Percentiles rank a stretch among this genome's conserved stretches.
phyloP scores from a whole-genome alignment of 192 early-diverging fungal genomes.

The Umbelopsis sp. region DNA sequence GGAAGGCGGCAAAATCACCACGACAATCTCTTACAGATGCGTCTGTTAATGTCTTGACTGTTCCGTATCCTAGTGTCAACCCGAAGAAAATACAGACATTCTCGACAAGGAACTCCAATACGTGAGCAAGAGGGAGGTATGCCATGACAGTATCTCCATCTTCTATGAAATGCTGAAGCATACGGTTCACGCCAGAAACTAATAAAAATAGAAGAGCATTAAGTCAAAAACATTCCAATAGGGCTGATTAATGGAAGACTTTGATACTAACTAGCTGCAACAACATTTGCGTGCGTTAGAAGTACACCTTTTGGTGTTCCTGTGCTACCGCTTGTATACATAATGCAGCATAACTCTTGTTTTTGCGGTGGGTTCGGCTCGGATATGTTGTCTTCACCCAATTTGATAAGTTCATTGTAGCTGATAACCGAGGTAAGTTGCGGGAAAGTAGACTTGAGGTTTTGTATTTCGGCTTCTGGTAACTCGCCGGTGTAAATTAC shows the following conservation, averaged over 20 bases:
- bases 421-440: slow-evolving; percentile 55
- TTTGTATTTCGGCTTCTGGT: slow-evolving; percentile 47
- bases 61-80: slow-evolving; percentile 65
- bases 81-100: slow-evolving; percentile 48
- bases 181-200: slow-evolving; percentile 60
- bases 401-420: slow-evolving; percentile 61
- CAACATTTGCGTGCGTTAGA: slow-evolving; percentile 65
- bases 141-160: slow-evolving; percentile 46
- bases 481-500: slow-evolving; percentile 72
- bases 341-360: slow-evolving; percentile 58
- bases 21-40: slow-evolving; percentile 48
- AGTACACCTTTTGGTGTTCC: slow-evolving; percentile 80
- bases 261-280: slow-evolving; percentile 50
- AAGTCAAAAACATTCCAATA: not conserved
- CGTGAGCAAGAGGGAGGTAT: slow-evolving; percentile 71
- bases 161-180: slow-evolving; percentile 43
- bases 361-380: slow-evolving; percentile 30
- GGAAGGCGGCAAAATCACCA: slow-evolving; percentile 70
- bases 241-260: not conserved
- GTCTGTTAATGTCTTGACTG: slow-evolving; percentile 68
- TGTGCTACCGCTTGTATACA: slow-evolving; percentile 77
- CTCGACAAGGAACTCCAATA: slow-evolving; percentile 68
- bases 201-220: slow-evolving; percentile 9
- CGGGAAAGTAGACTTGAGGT: slow-evolving; percentile 38
- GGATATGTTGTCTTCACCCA: slow-evolving; percentile 62